These are phyloP conservation scores for Parsonsia alboflavescens DNA, from an alignment of 257 asterid genomes.

Conservation along the genomic window DNA sequence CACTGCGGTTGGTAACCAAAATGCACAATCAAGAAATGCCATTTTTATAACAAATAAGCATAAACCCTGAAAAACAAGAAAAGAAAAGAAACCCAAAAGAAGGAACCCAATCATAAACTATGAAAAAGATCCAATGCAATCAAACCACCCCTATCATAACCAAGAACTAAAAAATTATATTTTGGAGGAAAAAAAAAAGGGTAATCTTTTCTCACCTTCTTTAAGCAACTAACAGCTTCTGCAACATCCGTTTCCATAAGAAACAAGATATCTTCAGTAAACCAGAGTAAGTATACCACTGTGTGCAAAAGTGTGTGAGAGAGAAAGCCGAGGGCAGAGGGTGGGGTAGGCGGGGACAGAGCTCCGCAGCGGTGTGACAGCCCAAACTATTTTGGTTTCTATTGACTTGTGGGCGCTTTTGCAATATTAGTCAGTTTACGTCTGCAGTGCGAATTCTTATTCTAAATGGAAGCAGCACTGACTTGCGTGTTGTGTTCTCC, in stretches of 20 bases:
- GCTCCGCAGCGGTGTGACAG: background rate
- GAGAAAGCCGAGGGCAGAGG: background rate
- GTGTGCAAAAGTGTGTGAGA: conserved; percentile 1
- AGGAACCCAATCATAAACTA: background rate
- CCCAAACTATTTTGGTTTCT: background rate
- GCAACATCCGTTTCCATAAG: conserved; percentile 1
- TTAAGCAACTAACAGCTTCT: background rate
- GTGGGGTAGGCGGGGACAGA: background rate
- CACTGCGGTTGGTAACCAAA: background rate
- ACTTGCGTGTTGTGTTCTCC: too few species aligned
- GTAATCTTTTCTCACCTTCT: background rate
- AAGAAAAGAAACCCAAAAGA: background rate
- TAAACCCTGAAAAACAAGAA: background rate
- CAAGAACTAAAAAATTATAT: background rate
- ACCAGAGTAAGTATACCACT: background rate
- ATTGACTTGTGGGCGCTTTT: background rate
- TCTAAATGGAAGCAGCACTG: too few species aligned
- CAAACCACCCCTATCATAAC: background rate
- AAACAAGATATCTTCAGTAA: background rate
- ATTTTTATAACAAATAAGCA: background rate
- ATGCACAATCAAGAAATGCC: background rate
- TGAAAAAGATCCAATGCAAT: background rate
- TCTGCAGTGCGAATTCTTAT: background rate
- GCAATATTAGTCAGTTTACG: background rate
- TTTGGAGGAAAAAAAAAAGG: background rate